Evolutionary conservation across 257 asterid genomes (phyloP).

Genomic region (Forsythia suspensa): DNA sequence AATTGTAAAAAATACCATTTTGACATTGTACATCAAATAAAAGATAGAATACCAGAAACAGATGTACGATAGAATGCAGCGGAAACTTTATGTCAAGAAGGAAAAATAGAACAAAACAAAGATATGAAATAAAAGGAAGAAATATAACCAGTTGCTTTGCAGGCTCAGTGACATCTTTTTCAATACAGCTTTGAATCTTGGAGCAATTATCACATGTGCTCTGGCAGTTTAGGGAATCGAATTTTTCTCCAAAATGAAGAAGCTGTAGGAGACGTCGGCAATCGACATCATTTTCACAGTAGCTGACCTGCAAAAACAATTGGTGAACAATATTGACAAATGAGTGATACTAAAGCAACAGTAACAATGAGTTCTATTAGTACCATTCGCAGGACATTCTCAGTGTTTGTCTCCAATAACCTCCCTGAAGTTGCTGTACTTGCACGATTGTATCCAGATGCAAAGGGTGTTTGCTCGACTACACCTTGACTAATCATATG

Average conservation of each 20-base stretch:
- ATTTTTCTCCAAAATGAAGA: constrained; percentile 96
- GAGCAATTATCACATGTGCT: constrained; percentile 96
- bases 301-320: constrained; percentile 75
- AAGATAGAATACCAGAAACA: constrained; percentile 12
- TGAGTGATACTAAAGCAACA: constrained; percentile 1
- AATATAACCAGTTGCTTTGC: constrained; percentile 85
- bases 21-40: constrained; percentile 5
- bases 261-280: constrained; percentile 95
- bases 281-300: constrained; percentile 88
- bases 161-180: constrained; percentile 76
- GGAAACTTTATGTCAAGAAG: constrained; percentile 8
- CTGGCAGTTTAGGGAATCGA: constrained; percentile 70
- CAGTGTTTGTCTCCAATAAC: constrained; percentile 84
- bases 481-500: constrained; percentile 93
- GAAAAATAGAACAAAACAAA: constrained; percentile 7
- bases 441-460: constrained; percentile 60
- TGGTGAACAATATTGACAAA: constrained; percentile 14
- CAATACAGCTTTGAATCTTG: constrained; percentile 61
- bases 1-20: background rate
- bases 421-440: constrained; percentile 63
- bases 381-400: constrained; percentile 92
- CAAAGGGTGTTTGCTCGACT: constrained; percentile 58
- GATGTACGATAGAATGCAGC: background rate
- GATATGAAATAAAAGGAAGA: background rate
- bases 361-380: constrained; percentile 3